These are phyloP conservation scores for Tylopilus cervinicoccineus DNA, from an alignment of 768 basidiomycete species.

Conservation along the genomic window DNA sequence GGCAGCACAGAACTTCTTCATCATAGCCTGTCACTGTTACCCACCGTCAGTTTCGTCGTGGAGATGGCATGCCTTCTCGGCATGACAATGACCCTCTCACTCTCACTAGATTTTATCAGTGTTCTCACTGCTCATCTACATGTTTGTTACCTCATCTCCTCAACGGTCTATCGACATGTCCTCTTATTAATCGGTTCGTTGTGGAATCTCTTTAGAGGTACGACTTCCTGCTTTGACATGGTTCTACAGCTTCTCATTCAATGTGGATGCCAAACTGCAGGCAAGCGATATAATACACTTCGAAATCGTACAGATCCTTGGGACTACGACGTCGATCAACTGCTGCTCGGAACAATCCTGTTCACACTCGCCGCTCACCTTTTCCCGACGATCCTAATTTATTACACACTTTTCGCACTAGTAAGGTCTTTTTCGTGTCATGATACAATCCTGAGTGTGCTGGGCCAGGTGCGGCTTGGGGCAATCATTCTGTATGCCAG, in stretches of 20 bases:
- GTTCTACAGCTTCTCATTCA: neutral
- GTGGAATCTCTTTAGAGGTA: constrained; percentile 91
- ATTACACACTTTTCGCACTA: constrained; percentile 76
- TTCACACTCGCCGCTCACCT: constrained; percentile 81
- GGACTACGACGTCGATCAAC: constrained; percentile 89
- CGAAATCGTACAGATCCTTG: constrained; percentile 86
- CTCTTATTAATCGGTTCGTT: constrained; percentile 58
- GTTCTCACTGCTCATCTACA: constrained; percentile 71
- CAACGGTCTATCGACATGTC: constrained; percentile 57
- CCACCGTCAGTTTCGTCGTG: constrained; percentile 27
- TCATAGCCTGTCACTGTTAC: constrained; percentile 17
- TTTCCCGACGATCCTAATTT: constrained; percentile 81
- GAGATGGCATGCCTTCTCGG: constrained; percentile 41
- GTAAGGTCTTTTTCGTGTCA: constrained; percentile 32
- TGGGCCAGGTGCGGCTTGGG: constrained; percentile 45
- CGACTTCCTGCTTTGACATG: constrained; percentile 8
- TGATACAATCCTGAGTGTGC: neutral
- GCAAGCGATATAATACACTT: constrained; percentile 84
- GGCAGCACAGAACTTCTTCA: constrained; percentile 18
- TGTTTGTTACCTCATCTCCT: constrained; percentile 61
- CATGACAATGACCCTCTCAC: constrained; percentile 62
- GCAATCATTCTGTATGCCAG: constrained; percentile 57
- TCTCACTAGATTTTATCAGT: constrained; percentile 61
- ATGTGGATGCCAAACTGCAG: constrained; percentile 35
- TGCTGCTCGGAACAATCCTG: constrained; percentile 89